Evolutionary conservation across 768 basidiomycete genomes (phyloP).

Genomic region (Suillus fuscotomentosus): DNA sequence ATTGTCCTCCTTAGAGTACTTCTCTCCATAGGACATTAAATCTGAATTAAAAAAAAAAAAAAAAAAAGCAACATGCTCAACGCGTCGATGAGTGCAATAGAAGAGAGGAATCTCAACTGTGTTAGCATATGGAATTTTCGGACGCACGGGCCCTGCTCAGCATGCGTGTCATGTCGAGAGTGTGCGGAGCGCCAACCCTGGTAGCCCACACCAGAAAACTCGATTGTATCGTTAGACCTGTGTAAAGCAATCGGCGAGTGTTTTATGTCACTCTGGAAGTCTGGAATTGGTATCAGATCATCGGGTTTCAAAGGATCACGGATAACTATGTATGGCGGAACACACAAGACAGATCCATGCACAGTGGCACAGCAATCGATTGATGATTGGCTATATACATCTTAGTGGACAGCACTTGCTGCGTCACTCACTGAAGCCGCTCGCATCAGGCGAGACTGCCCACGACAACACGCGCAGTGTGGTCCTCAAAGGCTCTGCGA

Average conservation of each 20-base stretch:
- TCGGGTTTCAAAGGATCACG: background rate
- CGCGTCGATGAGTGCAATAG: background rate
- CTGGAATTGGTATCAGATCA: background rate
- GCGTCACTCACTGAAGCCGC: background rate
- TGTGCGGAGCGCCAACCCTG: background rate
- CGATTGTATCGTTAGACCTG: background rate
- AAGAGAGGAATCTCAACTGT: background rate
- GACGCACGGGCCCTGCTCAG: background rate
- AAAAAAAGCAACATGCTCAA: background rate
- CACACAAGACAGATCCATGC: background rate
- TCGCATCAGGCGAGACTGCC: background rate
- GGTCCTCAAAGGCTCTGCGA: background rate
- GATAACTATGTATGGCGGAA: background rate
- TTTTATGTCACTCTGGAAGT: background rate
- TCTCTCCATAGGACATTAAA: too few relatives aligned
- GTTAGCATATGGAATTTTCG: background rate
- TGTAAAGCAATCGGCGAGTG: background rate
- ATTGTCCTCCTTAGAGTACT: too few relatives aligned
- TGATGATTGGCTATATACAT: background rate
- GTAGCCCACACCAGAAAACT: background rate
- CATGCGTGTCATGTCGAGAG: background rate
- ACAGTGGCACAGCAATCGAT: background rate
- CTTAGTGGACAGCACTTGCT: background rate
- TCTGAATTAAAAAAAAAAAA: too few relatives aligned
- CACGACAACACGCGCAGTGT: too few relatives aligned